Evolutionary conservation across 129 eudicot genomes (phyloP).

Genomic region (Solidago caesia): DNA sequence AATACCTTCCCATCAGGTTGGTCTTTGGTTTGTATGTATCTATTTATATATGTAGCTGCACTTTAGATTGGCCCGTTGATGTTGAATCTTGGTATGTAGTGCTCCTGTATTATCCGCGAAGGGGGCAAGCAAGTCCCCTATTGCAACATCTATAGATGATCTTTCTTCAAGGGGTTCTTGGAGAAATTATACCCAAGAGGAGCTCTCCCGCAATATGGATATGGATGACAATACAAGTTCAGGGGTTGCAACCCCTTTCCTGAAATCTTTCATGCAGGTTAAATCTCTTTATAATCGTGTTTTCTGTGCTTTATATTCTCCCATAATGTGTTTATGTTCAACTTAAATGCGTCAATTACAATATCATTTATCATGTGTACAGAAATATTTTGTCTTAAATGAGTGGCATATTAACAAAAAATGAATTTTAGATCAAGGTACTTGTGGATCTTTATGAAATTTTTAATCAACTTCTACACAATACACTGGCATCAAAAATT

Average conservation of each 20-base stretch:
- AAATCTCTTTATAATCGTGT: conserved; percentile 4
- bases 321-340: no score
- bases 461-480: no score
- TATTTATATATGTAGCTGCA: not conserved
- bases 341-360: no score
- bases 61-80: conserved; percentile 18
- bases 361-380: not conserved
- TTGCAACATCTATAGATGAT: conserved; percentile 67
- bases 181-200: conserved; percentile 68
- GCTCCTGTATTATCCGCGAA: conserved; percentile 89
- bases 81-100: conserved; percentile 37
- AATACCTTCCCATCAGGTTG: conserved; percentile 97
- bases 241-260: conserved; percentile 85
- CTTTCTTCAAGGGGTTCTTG: conserved; percentile 70
- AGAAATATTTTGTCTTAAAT: not conserved
- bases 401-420: not conserved
- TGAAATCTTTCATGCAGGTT: conserved; percentile 98
- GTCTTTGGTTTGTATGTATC: not conserved
- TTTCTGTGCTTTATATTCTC: no score
- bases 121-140: conserved; percentile 60
- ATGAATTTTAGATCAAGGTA: not conserved
- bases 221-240: conserved; percentile 70
- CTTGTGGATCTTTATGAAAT: not conserved
- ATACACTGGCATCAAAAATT: not conserved
- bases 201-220: conserved; percentile 55